Evolutionary conservation across 305 asterid species (phyloP).

Genomic region (Ilex paraguariensis): DNA sequence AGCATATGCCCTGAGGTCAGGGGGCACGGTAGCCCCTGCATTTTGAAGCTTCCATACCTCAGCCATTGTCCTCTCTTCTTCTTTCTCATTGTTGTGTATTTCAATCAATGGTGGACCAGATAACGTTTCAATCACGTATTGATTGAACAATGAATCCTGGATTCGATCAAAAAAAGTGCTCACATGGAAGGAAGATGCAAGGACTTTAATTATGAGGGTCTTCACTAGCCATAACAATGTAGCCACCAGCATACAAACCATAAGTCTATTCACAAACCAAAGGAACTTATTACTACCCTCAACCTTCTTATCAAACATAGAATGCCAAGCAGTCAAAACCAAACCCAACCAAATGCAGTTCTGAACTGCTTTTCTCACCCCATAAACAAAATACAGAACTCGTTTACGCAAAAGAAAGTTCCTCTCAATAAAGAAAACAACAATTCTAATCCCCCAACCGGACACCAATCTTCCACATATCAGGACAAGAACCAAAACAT

Average conservation of each 20-base stretch:
- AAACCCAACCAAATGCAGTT: conserved; percentile 74
- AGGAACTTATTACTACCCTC: conserved; percentile 40
- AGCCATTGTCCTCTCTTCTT: conserved; percentile 63
- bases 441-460: conserved; percentile 64
- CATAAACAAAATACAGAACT: conserved; percentile 77
- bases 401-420: conserved; percentile 65
- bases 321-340: conserved; percentile 65
- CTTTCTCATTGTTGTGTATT: conserved; percentile 49
- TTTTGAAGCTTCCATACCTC: conserved; percentile 72
- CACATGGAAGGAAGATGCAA: conserved; percentile 79
- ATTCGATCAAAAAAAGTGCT: conserved; percentile 81
- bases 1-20: conserved; percentile 48
- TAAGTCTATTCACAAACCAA: conserved; percentile 40
- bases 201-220: conserved; percentile 78
- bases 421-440: conserved; percentile 66
- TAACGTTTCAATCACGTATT: conserved; percentile 62
- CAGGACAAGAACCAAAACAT: conserved; percentile 58
- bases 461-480: conserved; percentile 83
- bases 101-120: conserved; percentile 70
- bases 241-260: conserved; percentile 72
- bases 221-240: conserved; percentile 62
- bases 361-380: conserved; percentile 64
- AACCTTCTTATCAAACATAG: conserved; percentile 43
- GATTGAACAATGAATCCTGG: conserved; percentile 67
- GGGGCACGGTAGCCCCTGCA: conserved; percentile 83